phyloP scores from a whole-genome alignment of 176 grass and related monocot species.

The Elymus sibiricus region DNA sequence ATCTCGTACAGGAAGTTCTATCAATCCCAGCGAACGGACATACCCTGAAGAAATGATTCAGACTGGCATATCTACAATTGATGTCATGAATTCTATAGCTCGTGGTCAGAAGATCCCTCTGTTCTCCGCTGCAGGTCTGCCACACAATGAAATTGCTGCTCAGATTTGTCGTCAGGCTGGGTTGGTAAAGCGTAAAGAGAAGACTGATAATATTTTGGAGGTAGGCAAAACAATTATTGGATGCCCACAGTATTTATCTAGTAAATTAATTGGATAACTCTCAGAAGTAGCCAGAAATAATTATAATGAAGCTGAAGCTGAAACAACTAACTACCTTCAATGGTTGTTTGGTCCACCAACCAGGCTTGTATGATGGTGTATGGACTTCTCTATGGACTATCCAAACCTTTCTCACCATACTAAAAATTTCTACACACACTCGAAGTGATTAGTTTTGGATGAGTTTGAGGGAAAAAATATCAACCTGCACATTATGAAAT shows the following conservation, averaged over 20 bases:
- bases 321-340: background rate
- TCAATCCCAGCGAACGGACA: conserved; percentile 76
- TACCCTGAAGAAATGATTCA: conserved; percentile 93
- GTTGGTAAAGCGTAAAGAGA: conserved; percentile 69
- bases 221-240: conserved; percentile 22
- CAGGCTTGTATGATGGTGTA: background rate
- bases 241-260: background rate
- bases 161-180: conserved; percentile 86
- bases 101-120: conserved; percentile 81
- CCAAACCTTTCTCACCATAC: background rate
- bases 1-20: conserved; percentile 64
- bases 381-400: background rate
- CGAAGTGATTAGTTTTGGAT: conserved; percentile 3
- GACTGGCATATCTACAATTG: conserved; percentile 79
- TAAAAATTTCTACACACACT: background rate
- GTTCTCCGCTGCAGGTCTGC: conserved; percentile 79
- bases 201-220: conserved; percentile 52
- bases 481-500: background rate
- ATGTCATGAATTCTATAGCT: conserved; percentile 87
- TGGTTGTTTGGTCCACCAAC: background rate
- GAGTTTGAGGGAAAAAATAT: background rate
- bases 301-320: background rate
- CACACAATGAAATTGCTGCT: conserved; percentile 83
- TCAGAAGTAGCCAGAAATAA: background rate
- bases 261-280: background rate